A percentile compares a stretch with the other conserved stretches of the same genome.
These are phyloP conservation scores for Trichoderma koningiopsis DNA, from an alignment of 2,329 filamentous ascomycete species.

Conservation along the genomic window DNA sequence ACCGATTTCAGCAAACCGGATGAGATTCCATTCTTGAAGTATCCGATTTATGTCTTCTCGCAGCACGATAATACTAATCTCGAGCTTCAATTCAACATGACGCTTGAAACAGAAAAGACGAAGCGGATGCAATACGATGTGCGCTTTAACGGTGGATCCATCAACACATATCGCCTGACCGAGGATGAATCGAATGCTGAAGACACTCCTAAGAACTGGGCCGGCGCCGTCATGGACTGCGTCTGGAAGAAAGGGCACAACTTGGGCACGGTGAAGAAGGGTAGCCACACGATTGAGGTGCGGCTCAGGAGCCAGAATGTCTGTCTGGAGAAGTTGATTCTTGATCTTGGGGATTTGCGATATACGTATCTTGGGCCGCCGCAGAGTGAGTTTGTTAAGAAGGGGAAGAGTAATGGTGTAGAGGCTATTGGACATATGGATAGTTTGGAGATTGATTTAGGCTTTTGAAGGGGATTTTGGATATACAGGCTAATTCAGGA, in stretches of 20 bases:
- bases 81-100: conserved; percentile 42
- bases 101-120: conserved; percentile 54
- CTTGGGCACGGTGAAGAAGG: conserved; percentile 31
- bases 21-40: conserved; percentile 33
- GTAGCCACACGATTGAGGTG: conserved; percentile 37
- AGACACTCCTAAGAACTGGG: conserved; percentile 52
- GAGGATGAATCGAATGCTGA: conserved; percentile 34
- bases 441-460: conserved; percentile 24
- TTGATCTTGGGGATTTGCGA: conserved; percentile 39
- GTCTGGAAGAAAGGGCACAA: conserved; percentile 50
- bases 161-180: conserved; percentile 37
- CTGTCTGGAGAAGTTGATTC: conserved; percentile 42
- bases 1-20: conserved; percentile 28
- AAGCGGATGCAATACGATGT: conserved; percentile 54
- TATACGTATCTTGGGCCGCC: conserved; percentile 43
- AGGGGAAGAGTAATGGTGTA: conserved; percentile 3
- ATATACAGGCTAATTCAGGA: not conserved
- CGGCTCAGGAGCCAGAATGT: conserved; percentile 39
- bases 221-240: conserved; percentile 50
- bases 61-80: conserved; percentile 32
- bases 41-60: conserved; percentile 39
- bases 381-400: conserved; percentile 34
- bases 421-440: conserved; percentile 16
- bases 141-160: conserved; percentile 47
- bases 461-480: not conserved